These are phyloP conservation scores for Aphanomyces invadans DNA, from an alignment of 352 stramenopile genomes.

Conservation along the genomic window DNA sequence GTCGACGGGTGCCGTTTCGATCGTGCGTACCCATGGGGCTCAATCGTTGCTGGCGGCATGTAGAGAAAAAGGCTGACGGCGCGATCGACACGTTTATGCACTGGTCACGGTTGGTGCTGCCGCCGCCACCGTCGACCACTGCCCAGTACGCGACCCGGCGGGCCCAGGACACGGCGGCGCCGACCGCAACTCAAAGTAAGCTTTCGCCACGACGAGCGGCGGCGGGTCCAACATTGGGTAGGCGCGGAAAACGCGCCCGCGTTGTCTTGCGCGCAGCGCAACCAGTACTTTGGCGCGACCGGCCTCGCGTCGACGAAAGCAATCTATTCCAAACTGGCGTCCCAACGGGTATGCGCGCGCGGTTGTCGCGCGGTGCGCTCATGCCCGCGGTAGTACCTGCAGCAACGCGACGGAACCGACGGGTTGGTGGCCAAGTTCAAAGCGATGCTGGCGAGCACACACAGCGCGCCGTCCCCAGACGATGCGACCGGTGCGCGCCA, in stretches of 20 bases:
- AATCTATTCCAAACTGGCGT: conserved; percentile 22
- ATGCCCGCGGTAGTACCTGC: conserved; percentile 18
- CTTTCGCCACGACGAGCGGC: background rate
- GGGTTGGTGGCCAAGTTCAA: conserved; percentile 17
- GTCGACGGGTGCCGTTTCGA: background rate
- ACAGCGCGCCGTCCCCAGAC: conserved; percentile 18
- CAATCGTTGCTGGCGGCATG: background rate
- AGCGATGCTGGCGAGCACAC: background rate
- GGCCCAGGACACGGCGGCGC: too few relatives aligned
- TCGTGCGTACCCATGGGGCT: background rate
- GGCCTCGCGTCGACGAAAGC: background rate
- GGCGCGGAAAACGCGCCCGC: background rate
- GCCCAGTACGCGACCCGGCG: too few relatives aligned
- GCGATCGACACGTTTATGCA: background rate
- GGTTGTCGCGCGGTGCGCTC: too few relatives aligned
- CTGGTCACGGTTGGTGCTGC: background rate
- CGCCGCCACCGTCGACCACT: background rate
- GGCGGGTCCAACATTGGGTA: background rate
- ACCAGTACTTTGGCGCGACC: conserved; percentile 6
- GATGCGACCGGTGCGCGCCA: too few relatives aligned
- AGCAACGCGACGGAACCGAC: background rate
- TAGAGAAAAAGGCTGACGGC: background rate
- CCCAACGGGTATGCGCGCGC: background rate
- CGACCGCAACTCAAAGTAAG: background rate
- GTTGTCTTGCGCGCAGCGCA: background rate